Conservation (phyloP, 1,139 yeast genomes). For the Keqinozyma sinolaborantium region DNA sequence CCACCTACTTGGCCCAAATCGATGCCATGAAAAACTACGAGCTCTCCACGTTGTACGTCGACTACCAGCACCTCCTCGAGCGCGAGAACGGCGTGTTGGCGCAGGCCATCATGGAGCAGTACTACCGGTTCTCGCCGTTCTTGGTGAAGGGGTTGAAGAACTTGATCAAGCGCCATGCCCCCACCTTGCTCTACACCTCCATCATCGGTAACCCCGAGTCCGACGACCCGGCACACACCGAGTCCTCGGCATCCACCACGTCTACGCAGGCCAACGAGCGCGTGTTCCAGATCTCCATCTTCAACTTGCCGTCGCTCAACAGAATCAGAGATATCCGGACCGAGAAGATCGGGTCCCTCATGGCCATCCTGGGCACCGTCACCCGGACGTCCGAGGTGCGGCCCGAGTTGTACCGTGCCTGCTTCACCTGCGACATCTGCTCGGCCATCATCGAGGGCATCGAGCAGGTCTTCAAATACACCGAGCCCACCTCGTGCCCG, state of each 20-base stretch:
- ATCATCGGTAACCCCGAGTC: conserved; percentile 26
- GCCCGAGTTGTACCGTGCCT: conserved; percentile 86
- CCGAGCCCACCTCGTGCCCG: conserved; percentile 94
- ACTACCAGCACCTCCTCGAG: conserved; percentile 72
- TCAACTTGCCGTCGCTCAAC: conserved; percentile 77
- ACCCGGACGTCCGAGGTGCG: conserved; percentile 96
- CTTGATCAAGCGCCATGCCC: conserved; percentile 73
- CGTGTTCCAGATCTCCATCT: conserved; percentile 85
- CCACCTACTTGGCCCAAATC: conserved; percentile 71
- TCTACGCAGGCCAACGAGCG: conserved; percentile 53
- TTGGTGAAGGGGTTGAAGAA: conserved; percentile 71
- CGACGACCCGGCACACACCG: conserved; percentile 15
- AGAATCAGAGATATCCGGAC: conserved; percentile 90
- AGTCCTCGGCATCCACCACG: conserved; percentile 21
- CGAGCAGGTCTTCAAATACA: conserved; percentile 89
- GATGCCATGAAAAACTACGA: conserved; percentile 79
- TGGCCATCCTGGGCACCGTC: conserved; percentile 91
- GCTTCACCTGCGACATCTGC: conserved; percentile 89
- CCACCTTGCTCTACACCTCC: conserved; percentile 57
- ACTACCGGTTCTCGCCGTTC: conserved; percentile 88
- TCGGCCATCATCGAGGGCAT: conserved; percentile 83
- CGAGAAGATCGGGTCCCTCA: conserved; percentile 80
- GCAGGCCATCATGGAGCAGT: conserved; percentile 84
- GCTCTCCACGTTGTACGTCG: conserved; percentile 75
- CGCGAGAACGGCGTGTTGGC: conserved; percentile 88